Evolutionary conservation across 73 alveolate species (phyloP).

Genomic region (Tetrahymena borealis): DNA sequence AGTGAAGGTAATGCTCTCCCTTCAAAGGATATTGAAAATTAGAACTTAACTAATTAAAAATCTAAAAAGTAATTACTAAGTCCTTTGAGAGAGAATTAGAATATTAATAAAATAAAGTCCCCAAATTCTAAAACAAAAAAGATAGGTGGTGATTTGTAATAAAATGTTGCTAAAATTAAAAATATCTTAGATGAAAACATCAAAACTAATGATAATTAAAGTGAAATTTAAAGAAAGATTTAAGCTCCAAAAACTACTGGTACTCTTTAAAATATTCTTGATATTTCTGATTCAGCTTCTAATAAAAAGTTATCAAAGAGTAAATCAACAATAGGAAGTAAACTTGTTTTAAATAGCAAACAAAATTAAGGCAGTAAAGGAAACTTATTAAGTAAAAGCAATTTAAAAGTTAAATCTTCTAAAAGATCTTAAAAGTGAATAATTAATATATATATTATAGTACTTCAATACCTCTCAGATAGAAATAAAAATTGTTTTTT

Average conservation of each 20-base stretch:
- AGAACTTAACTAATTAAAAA: neutral
- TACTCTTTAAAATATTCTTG: neutral
- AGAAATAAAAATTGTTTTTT: too few relatives aligned
- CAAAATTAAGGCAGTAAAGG: neutral
- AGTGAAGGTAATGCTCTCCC: neutral
- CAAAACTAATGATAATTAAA: neutral
- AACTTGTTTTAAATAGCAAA: neutral
- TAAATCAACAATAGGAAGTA: neutral
- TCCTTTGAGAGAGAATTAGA: neutral
- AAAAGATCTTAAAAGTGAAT: neutral
- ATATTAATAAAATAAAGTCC: neutral
- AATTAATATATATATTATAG: neutral
- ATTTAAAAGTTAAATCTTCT: neutral
- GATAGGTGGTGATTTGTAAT: neutral
- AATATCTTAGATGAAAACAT: neutral
- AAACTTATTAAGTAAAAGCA: neutral
- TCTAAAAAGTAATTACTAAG: neutral
- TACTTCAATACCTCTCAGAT: too few relatives aligned
- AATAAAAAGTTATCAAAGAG: neutral
- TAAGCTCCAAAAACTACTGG: neutral
- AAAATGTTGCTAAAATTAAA: neutral
- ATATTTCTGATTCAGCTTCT: neutral
- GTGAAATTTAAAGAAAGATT: neutral
- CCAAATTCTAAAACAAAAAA: neutral
- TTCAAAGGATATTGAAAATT: neutral